These are phyloP conservation scores for Mortierella sp. DNA, from an alignment of 371 early-diverging fungal species.

Conservation along the genomic window DNA sequence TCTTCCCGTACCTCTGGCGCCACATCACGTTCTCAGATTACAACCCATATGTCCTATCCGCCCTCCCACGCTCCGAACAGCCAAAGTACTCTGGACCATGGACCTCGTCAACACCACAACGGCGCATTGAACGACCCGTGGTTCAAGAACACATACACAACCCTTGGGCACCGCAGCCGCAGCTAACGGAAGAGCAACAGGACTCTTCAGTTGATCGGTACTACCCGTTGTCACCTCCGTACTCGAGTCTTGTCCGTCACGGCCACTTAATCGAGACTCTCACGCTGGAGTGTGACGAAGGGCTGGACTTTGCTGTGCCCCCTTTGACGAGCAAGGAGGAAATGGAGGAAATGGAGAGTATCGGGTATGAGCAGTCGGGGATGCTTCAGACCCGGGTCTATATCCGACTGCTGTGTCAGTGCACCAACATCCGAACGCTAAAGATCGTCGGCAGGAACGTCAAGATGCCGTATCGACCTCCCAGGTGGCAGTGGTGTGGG, in stretches of 20 bases:
- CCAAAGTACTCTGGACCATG: no score
- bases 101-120: not conserved
- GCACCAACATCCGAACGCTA: not conserved
- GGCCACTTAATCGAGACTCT: slow-evolving; percentile 5
- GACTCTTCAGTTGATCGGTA: not conserved
- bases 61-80: not conserved
- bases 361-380: not conserved
- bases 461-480: not conserved
- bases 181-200: not conserved
- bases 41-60: not conserved
- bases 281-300: slow-evolving; percentile 1
- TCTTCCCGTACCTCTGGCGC: not conserved
- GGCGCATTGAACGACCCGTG: not conserved
- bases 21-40: not conserved
- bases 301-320: no score
- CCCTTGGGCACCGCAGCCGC: not conserved
- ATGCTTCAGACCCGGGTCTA: not conserved
- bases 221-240: not conserved
- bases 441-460: not conserved
- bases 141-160: not conserved
- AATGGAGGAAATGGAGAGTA: no score
- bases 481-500: not conserved
- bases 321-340: no score
- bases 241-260: not conserved
- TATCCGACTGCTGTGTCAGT: not conserved